Base-by-base conservation (phyloP, 2,329 filamentous ascomycete genomes). In the Arachnomyces sp. region DNA sequence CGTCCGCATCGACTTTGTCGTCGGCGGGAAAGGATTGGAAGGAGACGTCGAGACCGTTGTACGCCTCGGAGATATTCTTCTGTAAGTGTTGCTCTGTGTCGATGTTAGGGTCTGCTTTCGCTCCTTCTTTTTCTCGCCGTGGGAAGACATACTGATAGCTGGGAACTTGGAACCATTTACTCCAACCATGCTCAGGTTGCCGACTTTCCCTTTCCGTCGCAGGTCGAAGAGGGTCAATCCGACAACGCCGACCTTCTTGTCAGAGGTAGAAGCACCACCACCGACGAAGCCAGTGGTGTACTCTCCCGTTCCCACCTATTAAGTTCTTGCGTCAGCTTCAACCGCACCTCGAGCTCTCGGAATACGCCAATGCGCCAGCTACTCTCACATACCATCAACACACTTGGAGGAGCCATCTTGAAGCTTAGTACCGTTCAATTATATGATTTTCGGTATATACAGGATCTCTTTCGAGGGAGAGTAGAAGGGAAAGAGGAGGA, bases 231-330 rank as follows among this genome's bases (percentile, higher is more conserved):
- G 72, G 16, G 86, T 90, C 60, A 95, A 69, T 31, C 86, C 89
- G 13, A 95, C 89, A 7, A 95, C 90, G 43, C 90, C 89, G 36
- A 95, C 84, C 66, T 95, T 95, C 72, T 95, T 95, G 73, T 95
- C 90, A 36, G 87, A 94, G 8, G 77, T 82, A 3, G 87, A 94
- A 38, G 81, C 83, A 44, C 82, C 84, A 45, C 80, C 82, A 43
- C 86, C 87, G 42, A 95, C 88, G 53, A 92, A 95, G 43, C 89
- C 89, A 32, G 90, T 95, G 54, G 90, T 95, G 74, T 95, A 95
- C 74, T 95, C 89, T 56, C 89, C 90, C 8, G 89, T 95, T 49
- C 89, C 89, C 44, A 95, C 78, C 84, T 82, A 45, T 36, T 15
- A 21, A 18, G 33, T 31, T 33, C 21, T 14, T 33, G 28, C n/a